Evolutionary conservation across 768 basidiomycete species (phyloP).

Genomic region (Leccinum boreale): DNA sequence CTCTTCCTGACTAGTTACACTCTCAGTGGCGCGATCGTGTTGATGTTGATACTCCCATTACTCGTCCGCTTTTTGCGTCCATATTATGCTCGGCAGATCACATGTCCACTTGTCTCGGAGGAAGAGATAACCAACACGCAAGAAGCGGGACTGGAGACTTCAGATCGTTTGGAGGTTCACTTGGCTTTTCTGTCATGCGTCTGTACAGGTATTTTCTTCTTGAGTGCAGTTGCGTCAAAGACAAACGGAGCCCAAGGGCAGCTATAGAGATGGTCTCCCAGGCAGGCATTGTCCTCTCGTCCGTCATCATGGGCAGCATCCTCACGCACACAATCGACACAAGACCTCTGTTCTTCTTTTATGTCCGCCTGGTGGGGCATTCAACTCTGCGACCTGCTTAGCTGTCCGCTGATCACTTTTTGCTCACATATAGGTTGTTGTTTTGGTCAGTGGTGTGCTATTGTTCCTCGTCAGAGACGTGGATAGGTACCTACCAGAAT

Average conservation of each 20-base stretch:
- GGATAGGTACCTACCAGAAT: conserved; percentile 18
- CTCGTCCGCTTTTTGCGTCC: conserved; percentile 26
- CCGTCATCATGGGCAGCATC: conserved; percentile 29
- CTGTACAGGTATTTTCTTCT: conserved; percentile 6
- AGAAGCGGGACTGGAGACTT: conserved; percentile 3
- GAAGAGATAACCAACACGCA: not conserved
- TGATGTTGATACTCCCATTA: conserved; percentile 18
- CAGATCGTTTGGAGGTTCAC: conserved; percentile 31
- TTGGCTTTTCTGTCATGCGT: conserved; percentile 21
- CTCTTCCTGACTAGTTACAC: conserved; percentile 19
- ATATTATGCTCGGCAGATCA: conserved; percentile 15
- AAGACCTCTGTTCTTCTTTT: conserved; percentile 21
- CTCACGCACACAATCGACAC: conserved; percentile 21
- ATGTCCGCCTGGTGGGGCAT: conserved; percentile 19
- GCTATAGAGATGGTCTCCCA: conserved; percentile 26
- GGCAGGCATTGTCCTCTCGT: conserved; percentile 22
- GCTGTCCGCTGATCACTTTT: not conserved
- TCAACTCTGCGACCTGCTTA: not conserved
- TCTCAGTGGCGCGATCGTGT: conserved; percentile 14
- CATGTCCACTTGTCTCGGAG: not conserved
- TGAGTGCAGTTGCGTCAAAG: conserved; percentile 12
- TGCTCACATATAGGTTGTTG: conserved; percentile 8
- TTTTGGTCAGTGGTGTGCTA: conserved; percentile 10
- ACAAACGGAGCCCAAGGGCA: conserved; percentile 11
- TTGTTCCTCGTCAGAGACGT: conserved; percentile 24